Evolutionary conservation across 441 rosid species (phyloP), one percentile per base, ranked within the genome.

Genomic region (Erodium texanum): DNA sequence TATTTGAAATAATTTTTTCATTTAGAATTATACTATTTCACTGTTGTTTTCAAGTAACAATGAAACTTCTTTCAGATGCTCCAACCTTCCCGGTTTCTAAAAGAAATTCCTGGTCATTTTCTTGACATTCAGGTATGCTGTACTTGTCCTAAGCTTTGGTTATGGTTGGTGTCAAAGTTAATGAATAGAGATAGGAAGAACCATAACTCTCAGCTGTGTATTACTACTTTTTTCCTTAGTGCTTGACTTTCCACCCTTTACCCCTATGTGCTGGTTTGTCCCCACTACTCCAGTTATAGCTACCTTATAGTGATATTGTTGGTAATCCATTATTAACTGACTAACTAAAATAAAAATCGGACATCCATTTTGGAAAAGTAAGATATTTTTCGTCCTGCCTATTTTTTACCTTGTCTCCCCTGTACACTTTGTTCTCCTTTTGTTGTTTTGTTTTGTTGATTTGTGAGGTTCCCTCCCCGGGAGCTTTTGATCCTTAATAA

Each of bases 71-170:
- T 80, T 50, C 84, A 91, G 99, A 78, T 94, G 86, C 89, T 91
- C 76, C 96, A 85, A 78, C 96, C 99, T 43, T 91, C 97, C 68
- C 83, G 96, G 64, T 94, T 94, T 85, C 92, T 94, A 24, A 94
- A 82, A 79, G 99, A 94, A 83, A 87, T 94, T 73, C 99, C 97
- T 0, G 82, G 74, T 70, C 86, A 86, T 80, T 96, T 88, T 82
- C 82, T 80, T 63, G 90, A 91, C 74, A 77, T 82, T 84, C 89
- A 84, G 88, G 88, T 85, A 69, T 66, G 71, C 45, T 71, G 64
- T 69, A 65, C 32, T 65, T 58, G 61, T 73, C 58, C 70, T 32
- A 52, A 14, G 66, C 48, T 66, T 22, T 10, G 23, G 29, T 62
- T 69, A 12, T 54, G 27, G 41, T 56, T 24, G 36, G 61, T 66